Percentiles rank a stretch among this genome's conserved stretches.
Conservation (phyloP, 2,329 filamentous ascomycete species). For the Podosphaera xanthii region DNA sequence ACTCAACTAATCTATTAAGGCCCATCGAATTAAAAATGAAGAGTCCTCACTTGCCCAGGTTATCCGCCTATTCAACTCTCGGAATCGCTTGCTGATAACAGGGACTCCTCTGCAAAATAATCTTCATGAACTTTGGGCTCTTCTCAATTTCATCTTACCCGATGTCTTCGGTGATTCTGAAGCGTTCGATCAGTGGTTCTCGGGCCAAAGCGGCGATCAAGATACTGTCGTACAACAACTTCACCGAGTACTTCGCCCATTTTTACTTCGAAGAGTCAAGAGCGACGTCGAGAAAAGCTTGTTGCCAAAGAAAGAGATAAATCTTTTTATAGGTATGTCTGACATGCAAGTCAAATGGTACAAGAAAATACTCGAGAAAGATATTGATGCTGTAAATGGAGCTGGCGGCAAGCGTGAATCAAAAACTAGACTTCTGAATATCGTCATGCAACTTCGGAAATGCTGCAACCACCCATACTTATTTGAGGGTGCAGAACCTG, state of each 20-base stretch:
- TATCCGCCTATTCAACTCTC: slow-evolving; percentile 84
- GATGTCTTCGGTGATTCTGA: slow-evolving; percentile 95
- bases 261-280: slow-evolving; percentile 88
- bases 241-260: slow-evolving; percentile 77
- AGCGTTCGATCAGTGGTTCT: slow-evolving; percentile 97
- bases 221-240: slow-evolving; percentile 92
- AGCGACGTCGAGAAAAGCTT: slow-evolving; percentile 95
- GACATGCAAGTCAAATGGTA: slow-evolving; percentile 99
- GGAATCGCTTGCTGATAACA: slow-evolving; percentile 86
- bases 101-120: slow-evolving; percentile 97
- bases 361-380: slow-evolving; percentile 94
- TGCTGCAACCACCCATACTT: slow-evolving; percentile 98
- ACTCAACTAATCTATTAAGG: slow-evolving; percentile 16
- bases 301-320: slow-evolving; percentile 90
- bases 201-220: slow-evolving; percentile 68
- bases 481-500: slow-evolving; percentile 91
- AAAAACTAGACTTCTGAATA: slow-evolving; percentile 89
- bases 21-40: slow-evolving; percentile 98
- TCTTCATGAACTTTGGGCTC: slow-evolving; percentile 87
- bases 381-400: slow-evolving; percentile 95
- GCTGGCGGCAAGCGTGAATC: slow-evolving; percentile 91
- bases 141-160: slow-evolving; percentile 92
- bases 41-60: slow-evolving; percentile 93
- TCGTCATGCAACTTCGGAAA: slow-evolving; percentile 97
- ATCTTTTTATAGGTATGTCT: slow-evolving; percentile 93